Evolutionary conservation across 2,329 filamentous ascomycete genomes (phyloP).

Genomic region (Cladophialophora exuberans): DNA sequence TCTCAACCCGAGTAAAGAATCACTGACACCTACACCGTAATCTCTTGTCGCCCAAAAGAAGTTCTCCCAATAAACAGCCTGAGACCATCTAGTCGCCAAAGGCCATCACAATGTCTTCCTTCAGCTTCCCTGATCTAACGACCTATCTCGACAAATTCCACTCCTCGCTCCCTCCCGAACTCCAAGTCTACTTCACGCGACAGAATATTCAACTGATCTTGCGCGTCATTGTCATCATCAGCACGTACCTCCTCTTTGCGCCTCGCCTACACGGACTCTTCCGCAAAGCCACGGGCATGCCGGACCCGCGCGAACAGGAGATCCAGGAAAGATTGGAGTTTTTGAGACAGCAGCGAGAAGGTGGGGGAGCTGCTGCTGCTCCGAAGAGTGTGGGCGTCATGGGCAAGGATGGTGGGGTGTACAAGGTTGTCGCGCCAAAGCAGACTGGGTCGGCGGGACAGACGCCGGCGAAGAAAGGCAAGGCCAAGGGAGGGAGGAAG

Average conservation of each 20-base stretch:
- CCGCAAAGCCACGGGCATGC: conserved; percentile 19
- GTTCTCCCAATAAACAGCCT: background rate
- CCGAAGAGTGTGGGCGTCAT: conserved; percentile 2
- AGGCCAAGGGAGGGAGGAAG: conserved; percentile 1
- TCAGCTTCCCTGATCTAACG: conserved; percentile 6
- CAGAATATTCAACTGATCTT: conserved; percentile 20
- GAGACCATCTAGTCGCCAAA: too few relatives aligned
- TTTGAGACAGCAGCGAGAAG: conserved; percentile 7
- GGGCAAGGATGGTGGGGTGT: background rate
- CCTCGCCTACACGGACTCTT: conserved; percentile 29
- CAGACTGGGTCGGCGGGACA: background rate
- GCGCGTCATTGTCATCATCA: conserved; percentile 25
- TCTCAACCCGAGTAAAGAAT: background rate
- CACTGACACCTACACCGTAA: background rate
- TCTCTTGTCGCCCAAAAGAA: background rate
- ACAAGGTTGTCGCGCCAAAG: conserved; percentile 4
- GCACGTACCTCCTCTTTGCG: conserved; percentile 29
- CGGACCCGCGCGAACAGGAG: conserved; percentile 22
- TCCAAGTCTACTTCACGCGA: conserved; percentile 23
- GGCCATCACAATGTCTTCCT: background rate
- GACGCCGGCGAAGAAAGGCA: background rate
- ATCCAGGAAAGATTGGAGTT: conserved; percentile 20
- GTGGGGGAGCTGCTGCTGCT: background rate
- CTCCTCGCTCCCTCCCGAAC: conserved; percentile 3
- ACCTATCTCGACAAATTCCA: background rate